A percentile compares a stretch with the other conserved stretches of the same genome.
Evolutionary conservation across 2,329 filamentous ascomycete genomes (phyloP).

Genomic region (Lithohypha guttulata): DNA sequence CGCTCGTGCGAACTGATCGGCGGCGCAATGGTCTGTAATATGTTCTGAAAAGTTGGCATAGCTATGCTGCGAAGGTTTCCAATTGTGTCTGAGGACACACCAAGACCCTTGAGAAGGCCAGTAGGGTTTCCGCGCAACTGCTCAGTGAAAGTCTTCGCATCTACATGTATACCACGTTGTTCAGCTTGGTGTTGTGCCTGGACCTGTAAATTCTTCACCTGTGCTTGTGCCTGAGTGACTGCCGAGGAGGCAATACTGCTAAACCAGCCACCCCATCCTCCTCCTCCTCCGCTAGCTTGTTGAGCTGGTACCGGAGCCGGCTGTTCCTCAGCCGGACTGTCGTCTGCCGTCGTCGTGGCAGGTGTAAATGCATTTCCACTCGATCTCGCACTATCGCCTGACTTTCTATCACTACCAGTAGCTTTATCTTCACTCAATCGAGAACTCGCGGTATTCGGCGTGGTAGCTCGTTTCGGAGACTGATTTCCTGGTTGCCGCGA

Average conservation of each 20-base stretch:
- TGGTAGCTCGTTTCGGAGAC: conserved; percentile 43
- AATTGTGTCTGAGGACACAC: conserved; percentile 52
- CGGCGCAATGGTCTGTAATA: conserved; percentile 88
- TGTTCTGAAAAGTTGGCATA: conserved; percentile 85
- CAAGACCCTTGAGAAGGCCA: conserved; percentile 57
- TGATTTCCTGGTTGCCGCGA: conserved; percentile 42
- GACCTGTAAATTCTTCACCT: conserved; percentile 88
- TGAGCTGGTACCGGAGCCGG: conserved; percentile 40
- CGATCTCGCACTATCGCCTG: conserved; percentile 63
- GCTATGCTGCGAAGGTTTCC: conserved; percentile 79
- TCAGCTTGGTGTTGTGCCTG: conserved; percentile 48
- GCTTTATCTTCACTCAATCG: conserved; percentile 56
- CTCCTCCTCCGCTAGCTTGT: conserved; percentile 46
- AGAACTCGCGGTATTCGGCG: conserved; percentile 29
- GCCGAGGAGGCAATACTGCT: conserved; percentile 63
- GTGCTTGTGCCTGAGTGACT: conserved; percentile 82
- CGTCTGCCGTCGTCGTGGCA: conserved; percentile 47
- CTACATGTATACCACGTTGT: conserved; percentile 42
- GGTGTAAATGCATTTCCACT: conserved; percentile 63
- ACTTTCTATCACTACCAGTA: conserved; percentile 49
- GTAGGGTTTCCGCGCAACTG: conserved; percentile 86
- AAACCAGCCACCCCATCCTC: conserved; percentile 82
- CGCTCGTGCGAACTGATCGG: conserved; percentile 96
- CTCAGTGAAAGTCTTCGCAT: conserved; percentile 91
- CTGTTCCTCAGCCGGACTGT: conserved; percentile 28